phyloP scores from a whole-genome alignment of 768 basidiomycete genomes.

The Kockovaella imperatae region DNA sequence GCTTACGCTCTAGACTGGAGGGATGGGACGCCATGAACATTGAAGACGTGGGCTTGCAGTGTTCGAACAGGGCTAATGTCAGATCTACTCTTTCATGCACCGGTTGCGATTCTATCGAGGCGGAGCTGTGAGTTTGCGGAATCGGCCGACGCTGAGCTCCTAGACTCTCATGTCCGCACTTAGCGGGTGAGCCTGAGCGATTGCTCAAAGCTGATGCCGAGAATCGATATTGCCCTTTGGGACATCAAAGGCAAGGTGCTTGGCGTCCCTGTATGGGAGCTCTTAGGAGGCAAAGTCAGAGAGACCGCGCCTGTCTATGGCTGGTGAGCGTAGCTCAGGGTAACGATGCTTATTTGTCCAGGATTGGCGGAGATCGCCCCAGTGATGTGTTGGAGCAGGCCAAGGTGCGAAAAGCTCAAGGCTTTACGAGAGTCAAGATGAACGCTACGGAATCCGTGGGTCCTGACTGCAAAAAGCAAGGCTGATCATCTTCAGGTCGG shows the following conservation, averaged over 20 bases:
- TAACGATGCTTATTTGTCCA: slow-evolving; percentile 22
- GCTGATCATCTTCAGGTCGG: slow-evolving; percentile 10
- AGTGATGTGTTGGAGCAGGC: slow-evolving; percentile 41
- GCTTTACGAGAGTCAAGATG: slow-evolving; percentile 44
- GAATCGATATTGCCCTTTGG: slow-evolving; percentile 42
- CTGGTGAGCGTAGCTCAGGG: slow-evolving; percentile 13
- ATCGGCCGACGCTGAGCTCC: not conserved
- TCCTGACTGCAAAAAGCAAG: not conserved
- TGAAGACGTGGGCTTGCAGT: slow-evolving; percentile 53
- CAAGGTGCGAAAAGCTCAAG: slow-evolving; percentile 39
- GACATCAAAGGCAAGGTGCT: slow-evolving; percentile 73
- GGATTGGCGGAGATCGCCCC: slow-evolving; percentile 36
- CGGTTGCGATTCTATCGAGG: slow-evolving; percentile 65
- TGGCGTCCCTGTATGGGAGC: slow-evolving; percentile 58
- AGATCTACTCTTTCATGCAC: slow-evolving; percentile 53
- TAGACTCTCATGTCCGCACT: slow-evolving; percentile 52
- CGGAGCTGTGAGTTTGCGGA: slow-evolving; percentile 50
- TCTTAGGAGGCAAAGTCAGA: slow-evolving; percentile 63
- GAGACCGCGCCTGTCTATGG: slow-evolving; percentile 47
- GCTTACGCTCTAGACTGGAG: slow-evolving; percentile 48
- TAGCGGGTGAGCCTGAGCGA: slow-evolving; percentile 24
- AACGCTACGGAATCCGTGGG: slow-evolving; percentile 14
- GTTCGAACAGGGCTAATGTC: not conserved
- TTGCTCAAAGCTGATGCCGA: not conserved
- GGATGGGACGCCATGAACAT: slow-evolving; percentile 58